Base-by-base conservation (phyloP, 805 yeast genomes). In the Maudiozyma pseudohumilis region DNA sequence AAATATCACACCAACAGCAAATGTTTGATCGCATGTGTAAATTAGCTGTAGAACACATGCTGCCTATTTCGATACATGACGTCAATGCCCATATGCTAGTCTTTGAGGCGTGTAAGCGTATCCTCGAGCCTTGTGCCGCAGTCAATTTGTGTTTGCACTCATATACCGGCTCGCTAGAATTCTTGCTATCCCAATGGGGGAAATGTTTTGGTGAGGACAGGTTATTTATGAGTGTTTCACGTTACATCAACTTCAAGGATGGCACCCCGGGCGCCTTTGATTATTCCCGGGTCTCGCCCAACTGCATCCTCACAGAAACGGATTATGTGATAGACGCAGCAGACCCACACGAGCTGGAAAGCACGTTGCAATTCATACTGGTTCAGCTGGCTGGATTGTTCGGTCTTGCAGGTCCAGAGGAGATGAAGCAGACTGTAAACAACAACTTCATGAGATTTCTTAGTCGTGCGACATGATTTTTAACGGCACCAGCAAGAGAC, bases 101-200 rank as follows among this genome's bases (percentile, higher is more conserved):
- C 11, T 74, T 64, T 36, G 80, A 77, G 1, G 27, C 39, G 7
- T 46, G 49, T 37, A 19, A 49, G 28, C 28, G 39, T 39, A 2
- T 53, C 56, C 9, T 56, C 70, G 3, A 40, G 8, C 31, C 39
- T 17, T 19, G 21, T 7, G 3, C 22, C 19, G 7, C 24, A 4
- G 30, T 29, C 10, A 54, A 64, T 3, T 58, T 87, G 1, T 74
- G 84, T 27, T 65, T 92, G 18, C 97, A 89, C 53, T 85, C 96
- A 0, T 92, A 77, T 56, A 75, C 86, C 6, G 97, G 97, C 0
- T 79, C 94, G 2, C 44, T 66, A 0, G 95, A 86, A 30, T 85
- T 77, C 41, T 72, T 80, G 12, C 53, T 63, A 38, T 37, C 64
- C 30, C 72, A 80, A 68, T 50, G 71, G 34, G 44, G 50, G 16